Base-by-base conservation (phyloP, 208 protist genomes). In the Acanthamoeba healyi region DNA sequence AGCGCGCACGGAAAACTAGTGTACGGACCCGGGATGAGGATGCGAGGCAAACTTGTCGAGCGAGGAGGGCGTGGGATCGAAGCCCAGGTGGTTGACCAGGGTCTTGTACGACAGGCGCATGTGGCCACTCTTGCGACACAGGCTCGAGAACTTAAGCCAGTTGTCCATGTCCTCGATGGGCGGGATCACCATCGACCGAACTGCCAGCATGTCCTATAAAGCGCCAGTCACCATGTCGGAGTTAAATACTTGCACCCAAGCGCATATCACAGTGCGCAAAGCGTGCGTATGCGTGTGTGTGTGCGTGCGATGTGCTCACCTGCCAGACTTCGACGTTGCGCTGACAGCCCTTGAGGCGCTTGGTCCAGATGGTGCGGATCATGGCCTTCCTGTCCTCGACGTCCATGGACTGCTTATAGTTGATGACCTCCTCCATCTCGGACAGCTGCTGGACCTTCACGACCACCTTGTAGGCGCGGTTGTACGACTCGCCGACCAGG, bases 361-460 rank as follows among this genome's bases (percentile, higher is more conserved):
- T 94, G 63, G 97, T 97, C 99, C 99, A 99, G 70, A 98, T 97
- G 12, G 97, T 89, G 32, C 49, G 77, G 22, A 97, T 97, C 94
- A 96, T 96, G n/a, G 49, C 90, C 34, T 49, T 2, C 22, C 44
- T 1, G 26, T 79, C 36, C 32, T 90, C 51, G 44, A 38, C 38
- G 32, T 51, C 51, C 46, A 40, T 10, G 24, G n/a, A 65, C 34
- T 67, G 67, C 44, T 94, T 90, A 38, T 94, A 94, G 70, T 87
- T n/a, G 54, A 94, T 94, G 40, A 94, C 44, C 58, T 94, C 91
- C 97, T 99, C 99, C 77, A 99, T 95, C 97, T 99, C 99, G 46
- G 98, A 98, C 42, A 99, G 97, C 96, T 99, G 99, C 97, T 99
- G 99, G 54, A 99, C 98, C 49, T 97, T 96, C n/a, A 99, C 98